Percentiles rank a stretch among this genome's conserved stretches.
phyloP scores from a whole-genome alignment of 2,329 filamentous ascomycete genomes.

The Ascochyta viciae-villosae region DNA sequence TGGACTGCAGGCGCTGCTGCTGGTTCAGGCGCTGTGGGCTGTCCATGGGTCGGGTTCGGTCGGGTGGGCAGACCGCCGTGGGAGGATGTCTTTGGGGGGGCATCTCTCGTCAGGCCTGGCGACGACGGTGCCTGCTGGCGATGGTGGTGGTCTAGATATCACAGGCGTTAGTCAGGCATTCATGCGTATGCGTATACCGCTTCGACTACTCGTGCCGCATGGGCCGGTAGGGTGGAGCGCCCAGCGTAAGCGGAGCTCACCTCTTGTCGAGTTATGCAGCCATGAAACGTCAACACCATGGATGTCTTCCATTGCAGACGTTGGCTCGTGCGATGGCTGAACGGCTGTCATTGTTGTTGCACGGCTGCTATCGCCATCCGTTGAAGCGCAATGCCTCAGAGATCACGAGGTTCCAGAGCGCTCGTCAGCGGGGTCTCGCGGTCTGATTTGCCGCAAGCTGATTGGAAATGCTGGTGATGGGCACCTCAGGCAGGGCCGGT shows the following conservation, averaged over 20 bases:
- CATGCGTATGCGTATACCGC: constrained; percentile 14
- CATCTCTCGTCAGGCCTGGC: constrained; percentile 43
- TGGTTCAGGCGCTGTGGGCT: constrained; percentile 18
- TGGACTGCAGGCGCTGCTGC: constrained; percentile 27
- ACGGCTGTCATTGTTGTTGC: constrained; percentile 34
- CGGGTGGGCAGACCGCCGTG: constrained; percentile 38
- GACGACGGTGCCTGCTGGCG: constrained; percentile 47
- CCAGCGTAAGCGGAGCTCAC: constrained; percentile 58
- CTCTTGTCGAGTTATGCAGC: constrained; percentile 86
- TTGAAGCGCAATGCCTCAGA: constrained; percentile 13
- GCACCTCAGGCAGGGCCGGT: constrained; percentile 12
- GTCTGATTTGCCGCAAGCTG: constrained; percentile 32
- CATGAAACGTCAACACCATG: constrained; percentile 88
- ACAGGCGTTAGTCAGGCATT: constrained; percentile 27
- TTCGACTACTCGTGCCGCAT: constrained; percentile 21
- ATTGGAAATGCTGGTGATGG: constrained; percentile 26
- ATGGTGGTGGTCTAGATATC: constrained; percentile 44
- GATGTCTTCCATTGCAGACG: constrained; percentile 73
- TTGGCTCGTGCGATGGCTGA: constrained; percentile 26
- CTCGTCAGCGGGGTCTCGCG: constrained; percentile 41
- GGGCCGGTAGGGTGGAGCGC: constrained; percentile 30
- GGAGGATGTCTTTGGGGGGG: constrained; percentile 45
- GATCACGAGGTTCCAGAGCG: constrained; percentile 22
- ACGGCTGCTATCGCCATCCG: constrained; percentile 36
- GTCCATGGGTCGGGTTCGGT: constrained; percentile 26